These are phyloP conservation scores for Penicillium sp. DNA, from an alignment of 2,329 filamentous ascomycete genomes.

Conservation along the genomic window DNA sequence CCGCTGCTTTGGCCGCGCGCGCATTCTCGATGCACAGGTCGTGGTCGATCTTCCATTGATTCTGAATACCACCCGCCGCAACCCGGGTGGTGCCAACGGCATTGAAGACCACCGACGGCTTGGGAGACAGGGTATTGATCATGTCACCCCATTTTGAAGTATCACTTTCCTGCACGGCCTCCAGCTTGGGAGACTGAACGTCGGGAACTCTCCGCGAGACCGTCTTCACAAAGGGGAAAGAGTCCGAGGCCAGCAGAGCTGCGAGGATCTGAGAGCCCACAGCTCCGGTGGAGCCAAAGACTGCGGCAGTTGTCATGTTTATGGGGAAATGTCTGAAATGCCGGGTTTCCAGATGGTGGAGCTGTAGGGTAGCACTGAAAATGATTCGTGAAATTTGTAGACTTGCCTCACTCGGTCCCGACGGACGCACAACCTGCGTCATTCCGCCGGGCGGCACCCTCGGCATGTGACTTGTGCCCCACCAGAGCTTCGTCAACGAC, in stretches of 20 bases:
- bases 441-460: too few species aligned
- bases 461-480: too few species aligned
- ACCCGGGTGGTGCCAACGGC: conserved; percentile 33
- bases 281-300: conserved; percentile 29
- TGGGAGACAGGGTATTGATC: conserved; percentile 20
- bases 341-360: too few species aligned
- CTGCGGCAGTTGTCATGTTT: conserved; percentile 25
- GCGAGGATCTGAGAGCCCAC: conserved; percentile 29
- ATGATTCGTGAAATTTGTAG: too few species aligned
- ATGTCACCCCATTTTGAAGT: conserved; percentile 26
- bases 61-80: conserved; percentile 27
- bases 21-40: conserved; percentile 33
- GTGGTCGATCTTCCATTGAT: conserved; percentile 37
- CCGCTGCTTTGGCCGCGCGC: conserved; percentile 30
- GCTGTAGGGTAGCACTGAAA: too few species aligned
- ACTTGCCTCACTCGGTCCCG: too few species aligned
- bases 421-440: too few species aligned
- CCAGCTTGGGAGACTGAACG: conserved; percentile 21
- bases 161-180: conserved; percentile 25
- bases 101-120: conserved; percentile 26
- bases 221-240: conserved; percentile 23
- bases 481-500: too few species aligned
- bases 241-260: conserved; percentile 20
- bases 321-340: background rate
- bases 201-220: conserved; percentile 23